Conservation (phyloP, 768 basidiomycete genomes). For the Panellus pusillus region DNA sequence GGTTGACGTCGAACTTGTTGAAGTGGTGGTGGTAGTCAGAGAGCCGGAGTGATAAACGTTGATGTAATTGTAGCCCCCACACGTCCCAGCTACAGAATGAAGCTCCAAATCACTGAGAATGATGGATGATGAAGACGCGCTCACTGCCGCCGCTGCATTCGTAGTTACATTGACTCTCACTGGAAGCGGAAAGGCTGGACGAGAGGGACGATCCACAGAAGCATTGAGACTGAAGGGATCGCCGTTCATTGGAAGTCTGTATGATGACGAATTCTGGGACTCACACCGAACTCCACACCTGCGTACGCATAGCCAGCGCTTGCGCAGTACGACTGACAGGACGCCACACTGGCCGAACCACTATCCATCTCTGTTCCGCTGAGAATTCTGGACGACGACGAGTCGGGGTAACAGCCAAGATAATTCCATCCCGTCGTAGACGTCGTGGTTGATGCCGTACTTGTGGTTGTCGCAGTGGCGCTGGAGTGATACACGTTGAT, state of each 20-base stretch:
- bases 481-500: conserved; percentile 6
- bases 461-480: not conserved
- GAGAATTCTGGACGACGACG: too few relatives aligned
- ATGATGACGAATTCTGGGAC: too few relatives aligned
- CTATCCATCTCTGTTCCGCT: too few relatives aligned
- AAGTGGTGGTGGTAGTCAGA: not conserved
- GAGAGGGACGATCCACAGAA: too few relatives aligned
- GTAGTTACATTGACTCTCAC: not conserved
- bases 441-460: too few relatives aligned
- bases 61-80: too few relatives aligned
- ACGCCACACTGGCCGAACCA: not conserved
- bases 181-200: too few relatives aligned
- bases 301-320: conserved; percentile 1
- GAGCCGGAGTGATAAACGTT: conserved; percentile 2
- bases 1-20: too few relatives aligned
- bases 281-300: conserved; percentile 10
- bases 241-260: too few relatives aligned
- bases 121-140: not conserved
- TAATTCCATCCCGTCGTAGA: conserved; percentile 11
- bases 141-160: conserved; percentile 7
- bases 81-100: not conserved
- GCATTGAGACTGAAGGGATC: too few relatives aligned
- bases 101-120: not conserved
- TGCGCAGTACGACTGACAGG: not conserved
- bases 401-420: conserved; percentile 29